phyloP scores from a whole-genome alignment of 768 basidiomycete species.

The Suillus discolor region DNA sequence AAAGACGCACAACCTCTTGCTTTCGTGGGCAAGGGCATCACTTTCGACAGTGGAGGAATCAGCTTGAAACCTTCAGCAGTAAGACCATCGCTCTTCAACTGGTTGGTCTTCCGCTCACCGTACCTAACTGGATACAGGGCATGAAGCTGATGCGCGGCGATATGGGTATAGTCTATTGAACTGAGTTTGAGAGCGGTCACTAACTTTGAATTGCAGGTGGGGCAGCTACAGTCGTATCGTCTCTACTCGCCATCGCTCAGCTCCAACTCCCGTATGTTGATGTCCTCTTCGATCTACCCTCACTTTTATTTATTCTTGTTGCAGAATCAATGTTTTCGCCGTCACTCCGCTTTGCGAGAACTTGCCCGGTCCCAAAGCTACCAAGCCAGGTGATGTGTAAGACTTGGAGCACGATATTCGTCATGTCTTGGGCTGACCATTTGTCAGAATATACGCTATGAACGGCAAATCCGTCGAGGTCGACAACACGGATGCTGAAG shows the following conservation, averaged over 20 bases:
- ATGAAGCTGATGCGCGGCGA: conserved; percentile 89
- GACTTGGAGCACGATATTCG: conserved; percentile 21
- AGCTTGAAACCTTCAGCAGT: conserved; percentile 78
- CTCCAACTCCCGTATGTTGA: conserved; percentile 71
- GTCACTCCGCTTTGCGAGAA: conserved; percentile 82
- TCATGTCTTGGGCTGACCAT: background rate
- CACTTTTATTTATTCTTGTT: background rate
- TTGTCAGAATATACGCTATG: conserved; percentile 62
- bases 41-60: conserved; percentile 89
- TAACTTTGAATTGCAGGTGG: conserved; percentile 48
- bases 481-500: conserved; percentile 88
- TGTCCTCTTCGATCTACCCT: background rate
- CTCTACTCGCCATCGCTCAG: conserved; percentile 79
- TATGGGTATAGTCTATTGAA: conserved; percentile 59
- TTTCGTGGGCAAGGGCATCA: conserved; percentile 87
- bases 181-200: background rate
- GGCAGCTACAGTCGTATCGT: conserved; percentile 75
- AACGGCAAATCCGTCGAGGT: conserved; percentile 87
- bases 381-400: conserved; percentile 84
- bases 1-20: conserved; percentile 63
- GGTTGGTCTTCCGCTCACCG: background rate
- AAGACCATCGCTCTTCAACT: conserved; percentile 24
- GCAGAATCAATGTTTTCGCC: conserved; percentile 74
- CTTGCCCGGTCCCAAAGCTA: conserved; percentile 69
- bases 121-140: conserved; percentile 39